phyloP scores from a whole-genome alignment of 2,329 filamentous ascomycete species.

The Celoporthe dispersa region DNA sequence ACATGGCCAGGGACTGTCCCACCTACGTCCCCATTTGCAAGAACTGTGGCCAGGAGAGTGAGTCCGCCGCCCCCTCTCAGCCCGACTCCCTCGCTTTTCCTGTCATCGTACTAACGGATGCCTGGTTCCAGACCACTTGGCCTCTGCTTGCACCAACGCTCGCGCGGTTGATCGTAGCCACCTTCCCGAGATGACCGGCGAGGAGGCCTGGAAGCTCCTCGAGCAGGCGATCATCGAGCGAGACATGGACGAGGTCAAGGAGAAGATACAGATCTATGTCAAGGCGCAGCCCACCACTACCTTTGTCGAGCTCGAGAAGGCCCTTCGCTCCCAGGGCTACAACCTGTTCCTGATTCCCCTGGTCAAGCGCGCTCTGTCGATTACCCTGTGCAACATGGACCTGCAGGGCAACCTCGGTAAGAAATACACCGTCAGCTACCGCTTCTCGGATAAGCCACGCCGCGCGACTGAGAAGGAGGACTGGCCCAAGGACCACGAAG shows the following conservation, averaged over 20 bases:
- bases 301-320: conserved; percentile 64
- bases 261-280: conserved; percentile 62
- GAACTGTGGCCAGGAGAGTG: conserved; percentile 66
- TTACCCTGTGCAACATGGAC: conserved; percentile 71
- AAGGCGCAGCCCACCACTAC: conserved; percentile 63
- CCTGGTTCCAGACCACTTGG: conserved; percentile 54
- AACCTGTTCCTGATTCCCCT: conserved; percentile 65
- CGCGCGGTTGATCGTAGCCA: conserved; percentile 60
- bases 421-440: conserved; percentile 67
- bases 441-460: conserved; percentile 60
- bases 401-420: conserved; percentile 70
- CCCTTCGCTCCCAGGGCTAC: conserved; percentile 59
- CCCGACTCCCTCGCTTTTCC: not conserved
- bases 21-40: conserved; percentile 58
- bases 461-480: conserved; percentile 61
- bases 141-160: conserved; percentile 60
- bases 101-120: conserved; percentile 21
- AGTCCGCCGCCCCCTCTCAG: conserved; percentile 26
- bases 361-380: conserved; percentile 57
- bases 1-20: conserved; percentile 58
- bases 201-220: conserved; percentile 64
- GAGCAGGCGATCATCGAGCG: conserved; percentile 53
- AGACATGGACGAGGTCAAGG: conserved; percentile 68
- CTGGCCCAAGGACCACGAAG: conserved; percentile 63
- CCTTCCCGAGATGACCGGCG: conserved; percentile 53